Base-by-base conservation (phyloP, 2,329 filamentous ascomycete species). In the Macrophomina pseudophaseolina region DNA sequence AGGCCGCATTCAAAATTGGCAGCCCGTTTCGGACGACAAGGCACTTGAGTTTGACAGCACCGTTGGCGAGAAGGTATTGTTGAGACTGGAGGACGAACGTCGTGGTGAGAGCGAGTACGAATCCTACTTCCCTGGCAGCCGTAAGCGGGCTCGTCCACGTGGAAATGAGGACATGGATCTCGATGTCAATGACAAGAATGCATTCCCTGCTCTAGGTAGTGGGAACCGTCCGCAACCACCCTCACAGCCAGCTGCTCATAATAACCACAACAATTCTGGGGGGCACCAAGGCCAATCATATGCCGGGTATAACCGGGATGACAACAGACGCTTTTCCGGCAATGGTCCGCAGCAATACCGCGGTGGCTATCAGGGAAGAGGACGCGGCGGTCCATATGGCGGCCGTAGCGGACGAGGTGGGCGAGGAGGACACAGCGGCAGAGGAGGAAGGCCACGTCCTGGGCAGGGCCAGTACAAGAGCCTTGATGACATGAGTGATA, bases 51-150 rank as follows among this genome's bases (percentile, higher is more conserved):
- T 98, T 72, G 92, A 96, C 69, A 93, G 91, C 0, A 88, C 87
- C 0, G 92, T 98, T 1, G 91, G 91, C 18, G 94, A 98, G 80
- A 97, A 96, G 80, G 87, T 92, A 16, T 84, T 95, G 69, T 80
- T 98, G 32, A 49, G 65, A 28, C 52, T 65, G 49, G 64, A 66
- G 11, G 64, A 64, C 28, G 64, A 60, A 38, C 69, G 64, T 33
- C 65, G 56, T n/a, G 59, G 30, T 70, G 72, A 53, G 76, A 56
- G 75, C 23, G 42, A 52, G 77, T 53, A 73, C 79, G 64, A 79
- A 80, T 32, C 70, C 72, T 35, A 66, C 33, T 60, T 65, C 53
- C 67, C 71, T 38, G 69, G 70, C 16, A 62, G 46, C 32, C 66
- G 71, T 11, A 69, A 74, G 48, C 67, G 69, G 7, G 66, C 49